These are phyloP conservation scores for Citrus australasica DNA, from an alignment of 345 rosid genomes.

Conservation along the genomic window DNA sequence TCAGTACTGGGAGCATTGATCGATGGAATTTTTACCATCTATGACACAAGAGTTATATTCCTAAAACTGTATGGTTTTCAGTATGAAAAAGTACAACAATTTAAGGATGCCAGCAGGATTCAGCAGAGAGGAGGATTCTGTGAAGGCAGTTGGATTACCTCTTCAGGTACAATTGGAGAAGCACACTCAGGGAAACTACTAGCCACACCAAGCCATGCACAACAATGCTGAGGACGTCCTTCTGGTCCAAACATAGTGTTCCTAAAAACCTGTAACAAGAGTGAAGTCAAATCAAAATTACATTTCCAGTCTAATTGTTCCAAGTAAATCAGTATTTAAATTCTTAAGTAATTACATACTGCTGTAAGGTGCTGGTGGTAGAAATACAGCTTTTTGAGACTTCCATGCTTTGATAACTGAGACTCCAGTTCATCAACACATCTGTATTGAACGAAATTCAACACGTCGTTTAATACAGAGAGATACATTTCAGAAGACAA, in stretches of 20 bases:
- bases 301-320: background rate
- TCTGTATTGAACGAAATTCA: slow-evolving; percentile 43
- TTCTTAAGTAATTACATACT: slow-evolving; percentile 41
- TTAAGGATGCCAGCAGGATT: background rate
- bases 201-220: slow-evolving; percentile 99
- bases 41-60: background rate
- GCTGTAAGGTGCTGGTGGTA: slow-evolving; percentile 93
- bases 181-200: slow-evolving; percentile 98
- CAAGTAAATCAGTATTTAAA: background rate
- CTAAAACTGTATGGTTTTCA: background rate
- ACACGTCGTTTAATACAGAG: background rate
- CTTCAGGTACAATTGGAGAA: slow-evolving; percentile 91
- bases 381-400: slow-evolving; percentile 85
- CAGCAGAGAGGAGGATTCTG: background rate
- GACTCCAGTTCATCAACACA: slow-evolving; percentile 92
- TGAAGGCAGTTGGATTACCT: slow-evolving; percentile 46
- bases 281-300: slow-evolving; percentile 16
- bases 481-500: background rate
- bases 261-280: slow-evolving; percentile 71
- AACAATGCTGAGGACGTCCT: slow-evolving; percentile 99
- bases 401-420: slow-evolving; percentile 95
- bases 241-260: slow-evolving; percentile 99
- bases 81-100: slow-evolving; percentile 5
- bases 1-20: background rate
- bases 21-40: background rate